Evolutionary conservation across 495 filamentous ascomycete species (phyloP).

Genomic region (Mytilinidion resinicola): DNA sequence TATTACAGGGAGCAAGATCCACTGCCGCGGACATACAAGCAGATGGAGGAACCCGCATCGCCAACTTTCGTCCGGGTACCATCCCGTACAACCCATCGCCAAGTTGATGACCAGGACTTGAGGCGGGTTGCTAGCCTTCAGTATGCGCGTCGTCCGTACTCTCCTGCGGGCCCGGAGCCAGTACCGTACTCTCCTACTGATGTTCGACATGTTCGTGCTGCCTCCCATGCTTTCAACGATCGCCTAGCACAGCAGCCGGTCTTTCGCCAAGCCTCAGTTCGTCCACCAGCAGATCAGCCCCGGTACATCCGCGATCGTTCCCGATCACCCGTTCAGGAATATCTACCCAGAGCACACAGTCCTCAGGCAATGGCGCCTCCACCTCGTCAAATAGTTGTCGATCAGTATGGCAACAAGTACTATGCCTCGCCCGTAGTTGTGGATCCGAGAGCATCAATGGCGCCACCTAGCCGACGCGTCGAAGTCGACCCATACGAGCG

Average conservation of each 20-base stretch:
- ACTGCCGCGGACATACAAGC: slow-evolving; percentile 12
- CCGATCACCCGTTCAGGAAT: slow-evolving; percentile 43
- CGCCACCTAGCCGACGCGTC: slow-evolving; percentile 24
- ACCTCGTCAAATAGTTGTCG: slow-evolving; percentile 31
- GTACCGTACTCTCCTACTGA: slow-evolving; percentile 7
- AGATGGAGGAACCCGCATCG: slow-evolving; percentile 37
- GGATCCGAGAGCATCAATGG: slow-evolving; percentile 27
- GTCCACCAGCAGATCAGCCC: slow-evolving; percentile 34
- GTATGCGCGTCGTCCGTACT: slow-evolving; percentile 41
- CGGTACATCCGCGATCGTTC: slow-evolving; percentile 51
- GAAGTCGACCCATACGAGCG: slow-evolving; percentile 29
- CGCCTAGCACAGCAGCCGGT: slow-evolving; percentile 44
- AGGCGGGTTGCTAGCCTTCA: slow-evolving; percentile 53
- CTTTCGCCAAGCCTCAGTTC: slow-evolving; percentile 49
- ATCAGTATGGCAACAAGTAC: slow-evolving; percentile 37
- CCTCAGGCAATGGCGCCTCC: slow-evolving; percentile 28
- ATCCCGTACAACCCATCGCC: slow-evolving; percentile 40
- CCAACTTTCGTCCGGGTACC: slow-evolving; percentile 37
- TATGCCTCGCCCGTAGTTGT: slow-evolving; percentile 25
- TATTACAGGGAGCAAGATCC: slow-evolving; percentile 27
- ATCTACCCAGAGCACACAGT: slow-evolving; percentile 22
- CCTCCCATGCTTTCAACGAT: slow-evolving; percentile 57
- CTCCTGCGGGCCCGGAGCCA: slow-evolving; percentile 20
- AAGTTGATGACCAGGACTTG: slow-evolving; percentile 52
- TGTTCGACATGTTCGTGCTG: slow-evolving; percentile 41